Base-by-base conservation (phyloP, 2,329 filamentous ascomycete genomes). In the Fusarium coicis region DNA sequence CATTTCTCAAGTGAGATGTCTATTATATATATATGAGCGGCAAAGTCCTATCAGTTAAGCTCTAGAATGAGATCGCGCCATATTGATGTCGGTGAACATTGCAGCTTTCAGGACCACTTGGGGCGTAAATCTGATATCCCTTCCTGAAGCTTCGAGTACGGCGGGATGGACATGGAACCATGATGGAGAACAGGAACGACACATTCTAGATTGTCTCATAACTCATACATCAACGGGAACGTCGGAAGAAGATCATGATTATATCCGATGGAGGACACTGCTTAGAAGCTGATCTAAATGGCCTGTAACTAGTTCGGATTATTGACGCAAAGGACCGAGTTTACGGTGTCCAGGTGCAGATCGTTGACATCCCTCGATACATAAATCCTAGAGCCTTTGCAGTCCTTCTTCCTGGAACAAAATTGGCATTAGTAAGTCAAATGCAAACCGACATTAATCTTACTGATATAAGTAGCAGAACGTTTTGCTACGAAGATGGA, bases 201-300 rank as follows among this genome's bases (percentile, higher is more conserved):
- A 10, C 3, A 10, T 18, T 36, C 9, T 18, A 10, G 16, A 18
- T 18, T 18, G 7, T 16, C 34, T 16, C 3, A 16, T 2, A 9
- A 9, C 15, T 16, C 15, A 9, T 16, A 15, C 15, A 16, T 16
- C 15, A 16, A 1, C 8, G 8, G 2, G 34, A 26, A n/a, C 14
- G 2, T n/a, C 4, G 4, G 3, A 21, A 21, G 9, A 30, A 30
- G 14, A 16, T 16, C 19, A 1, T 16, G 14, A 4, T 16, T 5
- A 8, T n/a, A 10, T 10, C 5, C 9, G 12, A 28, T 4, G 12
- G 11, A 26, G 10, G 46, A 6, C 7, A 6, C 15, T 10, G 10
- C 46, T 12, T n/a, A 0, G 5, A 49, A 1, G 46, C 0, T n/a
- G 3, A 1, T 5, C 7, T 9, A 4, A 30, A 49, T n/a, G 3